Evolutionary conservation across 495 filamentous ascomycete genomes (phyloP).

Genomic region (Schizothecium vesticola): DNA sequence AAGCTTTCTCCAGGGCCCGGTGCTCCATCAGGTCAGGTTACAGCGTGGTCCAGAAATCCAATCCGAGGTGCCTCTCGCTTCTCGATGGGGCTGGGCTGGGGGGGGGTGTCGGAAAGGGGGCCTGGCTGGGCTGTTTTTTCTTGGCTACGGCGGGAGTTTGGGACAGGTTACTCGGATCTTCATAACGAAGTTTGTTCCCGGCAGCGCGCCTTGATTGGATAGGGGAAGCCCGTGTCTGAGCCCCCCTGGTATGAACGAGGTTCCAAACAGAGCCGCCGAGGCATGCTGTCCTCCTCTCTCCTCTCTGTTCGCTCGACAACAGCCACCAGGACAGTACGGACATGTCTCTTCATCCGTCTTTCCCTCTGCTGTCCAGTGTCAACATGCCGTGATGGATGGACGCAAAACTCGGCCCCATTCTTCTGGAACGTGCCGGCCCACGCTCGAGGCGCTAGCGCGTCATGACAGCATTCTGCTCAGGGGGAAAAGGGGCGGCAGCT

Average conservation of each 20-base stretch:
- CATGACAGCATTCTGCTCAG: constrained; percentile 16
- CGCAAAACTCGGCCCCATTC: not conserved
- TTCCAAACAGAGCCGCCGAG: constrained; percentile 28
- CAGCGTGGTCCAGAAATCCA: constrained; percentile 15
- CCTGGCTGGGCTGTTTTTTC: constrained; percentile 21
- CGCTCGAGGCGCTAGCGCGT: constrained; percentile 1
- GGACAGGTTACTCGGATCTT: constrained; percentile 14
- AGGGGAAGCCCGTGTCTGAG: constrained; percentile 13
- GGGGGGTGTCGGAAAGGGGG: constrained; percentile 16
- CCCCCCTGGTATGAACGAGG: constrained; percentile 14
- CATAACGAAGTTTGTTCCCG: constrained; percentile 23
- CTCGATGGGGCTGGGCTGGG: constrained; percentile 15
- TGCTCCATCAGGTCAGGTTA: constrained; percentile 15
- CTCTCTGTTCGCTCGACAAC: constrained; percentile 2
- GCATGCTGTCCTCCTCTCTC: constrained; percentile 12
- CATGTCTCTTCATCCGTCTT: not conserved
- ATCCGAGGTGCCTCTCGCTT: constrained; percentile 4
- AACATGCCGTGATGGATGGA: not conserved
- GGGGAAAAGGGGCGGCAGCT: constrained; percentile 5
- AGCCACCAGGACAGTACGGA: not conserved
- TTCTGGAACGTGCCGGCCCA: constrained; percentile 6
- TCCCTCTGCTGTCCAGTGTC: not conserved
- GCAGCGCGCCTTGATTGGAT: constrained; percentile 22
- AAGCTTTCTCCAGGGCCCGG: constrained; percentile 11
- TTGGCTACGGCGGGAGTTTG: constrained; percentile 23